Conservation (phyloP, 306 rosid genomes). For the Lupinus albus region DNA sequence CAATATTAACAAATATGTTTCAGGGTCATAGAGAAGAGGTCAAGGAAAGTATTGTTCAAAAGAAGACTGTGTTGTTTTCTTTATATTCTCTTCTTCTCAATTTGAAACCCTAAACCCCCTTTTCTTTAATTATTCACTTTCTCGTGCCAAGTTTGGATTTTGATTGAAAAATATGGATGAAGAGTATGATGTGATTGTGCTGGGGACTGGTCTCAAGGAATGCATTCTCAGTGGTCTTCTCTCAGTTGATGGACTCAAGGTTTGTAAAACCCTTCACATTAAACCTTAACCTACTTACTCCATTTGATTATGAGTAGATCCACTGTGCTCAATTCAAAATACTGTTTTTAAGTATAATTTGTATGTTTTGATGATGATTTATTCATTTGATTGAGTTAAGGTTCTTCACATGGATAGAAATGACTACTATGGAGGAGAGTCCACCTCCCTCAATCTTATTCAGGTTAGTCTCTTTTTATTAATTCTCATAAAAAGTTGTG, state of each 20-base stretch:
- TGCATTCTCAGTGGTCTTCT: slow-evolving; percentile 99
- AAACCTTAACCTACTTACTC: background rate
- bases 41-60: too few relatives aligned
- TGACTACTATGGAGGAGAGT: slow-evolving; percentile 95
- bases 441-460: slow-evolving; percentile 83
- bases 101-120: too few relatives aligned
- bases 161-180: slow-evolving; percentile 63
- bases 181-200: slow-evolving; percentile 84
- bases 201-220: slow-evolving; percentile 95
- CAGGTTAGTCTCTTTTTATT: slow-evolving; percentile 53
- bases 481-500: too few relatives aligned
- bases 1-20: too few relatives aligned
- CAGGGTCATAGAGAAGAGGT: too few relatives aligned
- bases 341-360: too few relatives aligned
- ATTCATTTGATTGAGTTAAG: slow-evolving; percentile 41
- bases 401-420: slow-evolving; percentile 98
- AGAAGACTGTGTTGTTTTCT: too few relatives aligned
- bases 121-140: too few relatives aligned
- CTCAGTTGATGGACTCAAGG: slow-evolving; percentile 99
- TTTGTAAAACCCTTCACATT: background rate
- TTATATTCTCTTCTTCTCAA: too few relatives aligned
- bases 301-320: background rate
- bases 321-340: background rate
- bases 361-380: background rate
- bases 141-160: background rate